phyloP scores from a whole-genome alignment of 2,329 filamentous ascomycete species.

The Corynespora cassiicola region DNA sequence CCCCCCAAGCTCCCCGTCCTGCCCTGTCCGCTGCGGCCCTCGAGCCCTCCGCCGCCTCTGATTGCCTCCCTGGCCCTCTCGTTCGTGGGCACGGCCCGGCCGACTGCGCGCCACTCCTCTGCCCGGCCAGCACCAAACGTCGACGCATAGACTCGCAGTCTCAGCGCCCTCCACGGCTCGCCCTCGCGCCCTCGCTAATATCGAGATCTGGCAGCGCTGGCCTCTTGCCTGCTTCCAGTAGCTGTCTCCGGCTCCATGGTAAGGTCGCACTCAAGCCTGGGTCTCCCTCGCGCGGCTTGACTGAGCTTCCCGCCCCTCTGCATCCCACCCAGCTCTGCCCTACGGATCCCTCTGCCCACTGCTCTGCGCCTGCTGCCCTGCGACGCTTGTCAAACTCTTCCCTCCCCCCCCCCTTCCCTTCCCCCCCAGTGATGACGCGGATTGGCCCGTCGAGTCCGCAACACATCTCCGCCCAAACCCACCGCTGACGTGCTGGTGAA shows the following conservation, averaged over 20 bases:
- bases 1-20: neutral
- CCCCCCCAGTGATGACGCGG: conserved; percentile 46
- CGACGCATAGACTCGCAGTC: conserved; percentile 33
- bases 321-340: conserved; percentile 9
- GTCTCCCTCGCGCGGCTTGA: conserved; percentile 41
- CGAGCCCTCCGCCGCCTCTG: conserved; percentile 22
- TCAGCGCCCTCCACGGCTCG: conserved; percentile 13
- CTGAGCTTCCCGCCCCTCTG: conserved; percentile 10
- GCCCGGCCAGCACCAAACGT: conserved; percentile 36
- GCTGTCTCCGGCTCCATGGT: conserved; percentile 46
- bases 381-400: conserved; percentile 45
- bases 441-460: conserved; percentile 35
- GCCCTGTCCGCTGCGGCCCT: conserved; percentile 15
- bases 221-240: conserved; percentile 43
- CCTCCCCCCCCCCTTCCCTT: too few relatives aligned
- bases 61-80: conserved; percentile 26
- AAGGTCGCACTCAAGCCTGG: conserved; percentile 39
- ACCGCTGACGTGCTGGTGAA: conserved; percentile 37
- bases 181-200: conserved; percentile 19
- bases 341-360: neutral
- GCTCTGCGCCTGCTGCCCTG: conserved; percentile 27
- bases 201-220: conserved; percentile 30
- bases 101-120: conserved; percentile 31
- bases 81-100: conserved; percentile 36
- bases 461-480: conserved; percentile 29